phyloP scores from a whole-genome alignment of 176 grass and related monocot genomes.

The Melocanna baccifera region DNA sequence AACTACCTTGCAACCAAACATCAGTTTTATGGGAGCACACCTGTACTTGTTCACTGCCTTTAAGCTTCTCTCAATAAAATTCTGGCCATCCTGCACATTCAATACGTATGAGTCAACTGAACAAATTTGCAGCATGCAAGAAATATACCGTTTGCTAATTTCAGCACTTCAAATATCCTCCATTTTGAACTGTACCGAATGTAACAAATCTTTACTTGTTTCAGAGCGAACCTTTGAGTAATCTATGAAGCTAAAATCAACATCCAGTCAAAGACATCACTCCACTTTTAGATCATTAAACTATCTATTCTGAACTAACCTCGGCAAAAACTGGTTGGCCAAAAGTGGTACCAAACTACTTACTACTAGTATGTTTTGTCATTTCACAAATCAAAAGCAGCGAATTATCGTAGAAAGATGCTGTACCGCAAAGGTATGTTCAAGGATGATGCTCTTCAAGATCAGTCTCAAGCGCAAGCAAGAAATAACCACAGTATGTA shows the following conservation, averaged over 20 bases:
- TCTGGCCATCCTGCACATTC: slow-evolving; percentile 61
- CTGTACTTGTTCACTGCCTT: slow-evolving; percentile 90
- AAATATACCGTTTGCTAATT: neutral
- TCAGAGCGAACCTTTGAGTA: neutral
- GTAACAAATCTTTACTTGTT: neutral
- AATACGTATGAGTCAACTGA: slow-evolving; percentile 1
- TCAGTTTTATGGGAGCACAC: slow-evolving; percentile 22
- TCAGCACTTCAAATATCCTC: neutral
- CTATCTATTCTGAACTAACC: neutral
- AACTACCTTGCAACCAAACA: neutral
- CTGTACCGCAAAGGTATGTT: neutral
- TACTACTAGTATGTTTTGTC: neutral
- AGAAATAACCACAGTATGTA: neutral
- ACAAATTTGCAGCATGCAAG: neutral
- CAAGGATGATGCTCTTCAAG: neutral
- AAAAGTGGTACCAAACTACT: neutral
- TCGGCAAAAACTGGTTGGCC: neutral
- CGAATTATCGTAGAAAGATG: neutral
- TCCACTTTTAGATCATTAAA: neutral
- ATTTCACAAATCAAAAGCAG: slow-evolving; percentile 3
- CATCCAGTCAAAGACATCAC: neutral
- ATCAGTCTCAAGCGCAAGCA: neutral
- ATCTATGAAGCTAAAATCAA: neutral
- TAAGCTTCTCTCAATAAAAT: slow-evolving; percentile 69
- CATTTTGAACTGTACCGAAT: neutral